A percentile compares a stretch with the other conserved stretches of the same genome.
Conservation (phyloP, 495 filamentous ascomycete genomes). For the Xanthoparmelia taractica region DNA sequence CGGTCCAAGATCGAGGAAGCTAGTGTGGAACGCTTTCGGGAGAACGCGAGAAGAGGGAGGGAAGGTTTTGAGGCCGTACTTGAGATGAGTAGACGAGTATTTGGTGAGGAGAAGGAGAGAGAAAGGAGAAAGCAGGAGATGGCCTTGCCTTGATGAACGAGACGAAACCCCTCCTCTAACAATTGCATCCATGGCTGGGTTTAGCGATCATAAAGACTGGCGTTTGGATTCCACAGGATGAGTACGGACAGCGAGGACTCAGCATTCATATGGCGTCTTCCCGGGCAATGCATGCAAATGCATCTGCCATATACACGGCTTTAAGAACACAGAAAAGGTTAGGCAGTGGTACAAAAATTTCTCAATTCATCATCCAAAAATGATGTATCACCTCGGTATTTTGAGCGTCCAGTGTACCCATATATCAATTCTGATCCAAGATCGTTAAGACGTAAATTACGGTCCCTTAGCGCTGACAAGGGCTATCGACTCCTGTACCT, state of each 20-base stretch:
- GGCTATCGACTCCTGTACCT: neutral
- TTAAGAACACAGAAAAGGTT: neutral
- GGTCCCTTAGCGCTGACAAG: too few relatives aligned
- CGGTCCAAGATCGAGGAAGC: conserved; percentile 90
- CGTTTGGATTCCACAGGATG: conserved; percentile 13
- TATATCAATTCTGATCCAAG: neutral
- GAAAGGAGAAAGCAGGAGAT: conserved; percentile 16
- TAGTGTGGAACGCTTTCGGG: conserved; percentile 75
- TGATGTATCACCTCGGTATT: neutral
- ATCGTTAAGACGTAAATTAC: neutral
- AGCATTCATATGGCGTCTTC: neutral
- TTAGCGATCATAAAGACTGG: conserved; percentile 17
- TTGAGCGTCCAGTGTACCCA: too few relatives aligned
- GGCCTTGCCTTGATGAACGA: conserved; percentile 2
- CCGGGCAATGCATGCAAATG: neutral
- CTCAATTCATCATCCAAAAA: neutral
- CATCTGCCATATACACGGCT: neutral
- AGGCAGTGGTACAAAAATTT: neutral
- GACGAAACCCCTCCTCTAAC: neutral
- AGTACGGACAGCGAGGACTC: neutral
- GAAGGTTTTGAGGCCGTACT: conserved; percentile 93
- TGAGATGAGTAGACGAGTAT: conserved; percentile 86
- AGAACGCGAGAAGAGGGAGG: conserved; percentile 69
- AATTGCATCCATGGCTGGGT: conserved; percentile 3
- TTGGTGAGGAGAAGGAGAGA: conserved; percentile 76